Percentiles rank a stretch among this genome's conserved stretches.
These are phyloP conservation scores for Naematelia encephala DNA, from an alignment of 768 basidiomycete species.

Conservation along the genomic window DNA sequence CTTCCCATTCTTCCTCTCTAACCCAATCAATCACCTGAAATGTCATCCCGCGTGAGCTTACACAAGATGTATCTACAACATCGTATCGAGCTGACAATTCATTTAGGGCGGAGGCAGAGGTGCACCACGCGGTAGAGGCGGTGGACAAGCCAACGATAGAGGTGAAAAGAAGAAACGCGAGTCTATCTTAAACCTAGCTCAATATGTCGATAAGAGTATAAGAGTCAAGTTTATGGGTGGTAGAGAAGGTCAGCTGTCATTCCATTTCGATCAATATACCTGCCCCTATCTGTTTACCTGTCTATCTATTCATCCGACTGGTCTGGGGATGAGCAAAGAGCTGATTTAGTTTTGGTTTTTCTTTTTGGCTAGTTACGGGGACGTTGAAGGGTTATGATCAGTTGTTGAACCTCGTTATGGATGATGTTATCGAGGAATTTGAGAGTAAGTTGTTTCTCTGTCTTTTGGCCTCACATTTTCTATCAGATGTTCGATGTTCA, in stretches of 20 bases:
- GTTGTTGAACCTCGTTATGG: conserved; percentile 90
- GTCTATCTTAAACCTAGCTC: conserved; percentile 89
- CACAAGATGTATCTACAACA: too few relatives aligned
- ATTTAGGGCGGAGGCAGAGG: conserved; percentile 52
- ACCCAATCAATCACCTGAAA: conserved; percentile 7
- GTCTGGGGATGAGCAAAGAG: too few relatives aligned
- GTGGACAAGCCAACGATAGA: conserved; percentile 53
- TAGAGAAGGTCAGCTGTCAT: conserved; percentile 71
- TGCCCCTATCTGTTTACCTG: background rate
- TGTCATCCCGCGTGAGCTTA: conserved; percentile 46
- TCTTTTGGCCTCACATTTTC: too few relatives aligned
- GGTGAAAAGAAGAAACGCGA: conserved; percentile 78
- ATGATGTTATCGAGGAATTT: conserved; percentile 84
- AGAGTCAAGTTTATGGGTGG: conserved; percentile 98
- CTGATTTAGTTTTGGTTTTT: too few relatives aligned
- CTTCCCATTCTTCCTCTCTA: too few relatives aligned
- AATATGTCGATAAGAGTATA: conserved; percentile 88
- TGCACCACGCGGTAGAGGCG: conserved; percentile 53
- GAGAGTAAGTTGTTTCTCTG: conserved; percentile 56
- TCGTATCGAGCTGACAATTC: conserved; percentile 52
- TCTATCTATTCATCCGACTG: background rate
- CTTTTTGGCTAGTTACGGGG: conserved; percentile 94
- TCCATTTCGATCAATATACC: background rate
- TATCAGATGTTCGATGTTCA: too few relatives aligned
- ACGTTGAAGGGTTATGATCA: conserved; percentile 95